Conservation (phyloP, 768 basidiomycete species). For the Boletus subparvulus region DNA sequence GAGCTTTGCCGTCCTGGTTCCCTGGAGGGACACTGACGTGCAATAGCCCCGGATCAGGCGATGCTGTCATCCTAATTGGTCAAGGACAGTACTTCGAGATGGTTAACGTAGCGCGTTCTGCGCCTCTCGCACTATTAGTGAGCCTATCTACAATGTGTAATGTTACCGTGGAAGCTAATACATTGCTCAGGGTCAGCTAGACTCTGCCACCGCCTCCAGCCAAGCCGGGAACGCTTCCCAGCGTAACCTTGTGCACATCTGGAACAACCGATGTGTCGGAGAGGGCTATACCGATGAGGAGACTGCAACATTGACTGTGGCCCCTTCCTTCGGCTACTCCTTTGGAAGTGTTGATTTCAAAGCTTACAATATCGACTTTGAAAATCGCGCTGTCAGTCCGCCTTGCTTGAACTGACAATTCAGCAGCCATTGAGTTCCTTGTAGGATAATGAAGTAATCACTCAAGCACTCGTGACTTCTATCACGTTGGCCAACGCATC, state of each 20-base stretch:
- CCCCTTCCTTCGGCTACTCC: constrained; percentile 46
- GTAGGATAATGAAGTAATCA: constrained; percentile 54
- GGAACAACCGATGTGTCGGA: constrained; percentile 45
- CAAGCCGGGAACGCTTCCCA: constrained; percentile 44
- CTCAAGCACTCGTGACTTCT: constrained; percentile 61
- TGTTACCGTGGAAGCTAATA: not conserved
- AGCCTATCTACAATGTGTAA: not conserved
- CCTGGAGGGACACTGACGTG: not conserved
- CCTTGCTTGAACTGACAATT: not conserved
- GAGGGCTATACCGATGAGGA: constrained; percentile 52
- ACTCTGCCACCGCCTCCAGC: constrained; percentile 36
- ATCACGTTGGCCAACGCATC: constrained; percentile 67
- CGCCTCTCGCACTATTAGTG: constrained; percentile 58
- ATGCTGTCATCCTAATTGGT: constrained; percentile 53
- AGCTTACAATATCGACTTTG: constrained; percentile 65
- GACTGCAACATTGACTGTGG: constrained; percentile 57
- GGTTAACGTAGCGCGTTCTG: constrained; percentile 53
- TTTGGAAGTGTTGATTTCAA: constrained; percentile 61
- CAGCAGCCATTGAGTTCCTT: not conserved
- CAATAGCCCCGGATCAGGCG: constrained; percentile 40
- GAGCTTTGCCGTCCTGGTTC: constrained; percentile 13
- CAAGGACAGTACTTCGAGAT: constrained; percentile 60
- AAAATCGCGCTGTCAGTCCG: constrained; percentile 58
- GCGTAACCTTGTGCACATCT: constrained; percentile 52
- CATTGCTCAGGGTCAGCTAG: constrained; percentile 48